A percentile compares a stretch with the other conserved stretches of the same genome.
phyloP scores from a whole-genome alignment of 2,329 filamentous ascomycete genomes.

The Aspergillus fumigatiaffinis region DNA sequence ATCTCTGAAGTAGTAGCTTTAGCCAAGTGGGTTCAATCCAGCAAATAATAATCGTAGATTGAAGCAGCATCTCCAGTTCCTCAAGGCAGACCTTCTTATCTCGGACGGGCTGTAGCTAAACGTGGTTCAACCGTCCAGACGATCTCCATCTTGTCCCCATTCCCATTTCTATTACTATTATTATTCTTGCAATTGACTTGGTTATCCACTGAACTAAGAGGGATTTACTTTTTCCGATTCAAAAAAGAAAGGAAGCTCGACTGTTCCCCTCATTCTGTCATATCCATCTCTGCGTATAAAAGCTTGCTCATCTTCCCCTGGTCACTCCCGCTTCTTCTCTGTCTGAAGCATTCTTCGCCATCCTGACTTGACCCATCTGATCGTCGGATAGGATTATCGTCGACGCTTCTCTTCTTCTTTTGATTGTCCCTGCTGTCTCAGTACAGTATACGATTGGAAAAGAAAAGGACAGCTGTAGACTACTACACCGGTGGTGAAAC shows the following conservation, averaged over 20 bases:
- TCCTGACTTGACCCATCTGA: background rate
- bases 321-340: background rate
- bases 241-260: background rate
- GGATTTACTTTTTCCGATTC: background rate
- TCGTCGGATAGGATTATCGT: background rate
- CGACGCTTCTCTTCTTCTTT: background rate
- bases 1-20: too few species aligned
- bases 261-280: background rate
- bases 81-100: background rate
- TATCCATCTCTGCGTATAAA: background rate
- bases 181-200: background rate
- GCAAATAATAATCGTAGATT: background rate
- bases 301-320: background rate
- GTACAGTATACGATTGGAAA: background rate
- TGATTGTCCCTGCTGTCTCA: background rate
- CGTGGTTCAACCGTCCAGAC: background rate
- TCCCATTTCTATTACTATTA: background rate
- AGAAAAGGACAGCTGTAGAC: background rate
- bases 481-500: conserved; percentile 19
- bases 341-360: background rate
- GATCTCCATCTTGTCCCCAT: background rate
- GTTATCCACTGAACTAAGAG: background rate
- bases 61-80: background rate
- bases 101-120: background rate
- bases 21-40: background rate